Evolutionary conservation across 2,329 filamentous ascomycete species (phyloP).

Genomic region (Aspergillus oerlinghausenensis): DNA sequence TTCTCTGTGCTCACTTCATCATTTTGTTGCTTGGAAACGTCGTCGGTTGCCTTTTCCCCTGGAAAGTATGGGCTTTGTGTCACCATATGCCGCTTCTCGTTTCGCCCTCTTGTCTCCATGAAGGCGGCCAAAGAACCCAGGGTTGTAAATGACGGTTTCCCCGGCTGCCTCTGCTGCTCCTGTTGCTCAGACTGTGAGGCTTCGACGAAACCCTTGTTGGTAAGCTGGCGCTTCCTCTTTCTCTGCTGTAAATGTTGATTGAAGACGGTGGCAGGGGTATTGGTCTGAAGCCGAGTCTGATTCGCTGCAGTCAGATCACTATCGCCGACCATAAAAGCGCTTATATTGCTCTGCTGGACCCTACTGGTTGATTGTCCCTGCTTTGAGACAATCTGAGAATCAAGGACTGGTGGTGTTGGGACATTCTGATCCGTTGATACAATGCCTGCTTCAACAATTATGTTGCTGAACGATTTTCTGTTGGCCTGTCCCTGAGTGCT

Average conservation of each 20-base stretch:
- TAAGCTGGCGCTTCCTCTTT: background rate
- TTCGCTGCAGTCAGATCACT: background rate
- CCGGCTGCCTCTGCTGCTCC: slow-evolving; percentile 6
- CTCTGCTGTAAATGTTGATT: background rate
- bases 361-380: background rate
- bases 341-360: background rate
- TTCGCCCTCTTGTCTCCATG: slow-evolving; percentile 44
- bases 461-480: background rate
- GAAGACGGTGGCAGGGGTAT: background rate
- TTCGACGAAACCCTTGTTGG: background rate
- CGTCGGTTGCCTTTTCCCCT: background rate
- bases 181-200: background rate
- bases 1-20: background rate
- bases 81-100: slow-evolving; percentile 22
- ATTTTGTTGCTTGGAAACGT: background rate
- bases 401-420: background rate
- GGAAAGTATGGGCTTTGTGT: slow-evolving; percentile 24
- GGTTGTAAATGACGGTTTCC: slow-evolving; percentile 25
- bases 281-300: background rate
- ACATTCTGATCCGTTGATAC: background rate
- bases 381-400: background rate
- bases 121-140: slow-evolving; percentile 46
- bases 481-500: background rate
- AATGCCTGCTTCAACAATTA: background rate
- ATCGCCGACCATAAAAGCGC: background rate